phyloP scores from a whole-genome alignment of 768 basidiomycete species.

The Gautieria morchelliformis region DNA sequence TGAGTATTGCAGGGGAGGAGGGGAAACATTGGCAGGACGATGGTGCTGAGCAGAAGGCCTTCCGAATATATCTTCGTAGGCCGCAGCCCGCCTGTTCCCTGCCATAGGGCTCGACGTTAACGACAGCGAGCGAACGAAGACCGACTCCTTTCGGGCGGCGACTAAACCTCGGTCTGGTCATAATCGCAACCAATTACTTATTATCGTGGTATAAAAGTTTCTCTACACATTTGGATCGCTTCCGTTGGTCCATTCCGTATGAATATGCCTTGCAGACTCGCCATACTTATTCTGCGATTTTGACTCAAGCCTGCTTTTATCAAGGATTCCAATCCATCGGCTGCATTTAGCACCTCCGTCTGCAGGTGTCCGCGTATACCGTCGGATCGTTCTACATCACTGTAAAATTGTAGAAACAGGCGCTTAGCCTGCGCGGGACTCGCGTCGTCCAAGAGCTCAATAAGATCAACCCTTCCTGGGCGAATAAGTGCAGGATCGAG shows the following conservation, averaged over 20 bases:
- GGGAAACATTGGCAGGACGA: conserved; percentile 20
- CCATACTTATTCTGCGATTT: conserved; percentile 81
- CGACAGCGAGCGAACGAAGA: not conserved
- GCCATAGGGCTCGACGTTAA: not conserved
- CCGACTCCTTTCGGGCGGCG: not conserved
- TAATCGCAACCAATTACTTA: too few species aligned
- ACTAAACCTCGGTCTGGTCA: not conserved
- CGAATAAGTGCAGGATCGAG: conserved; percentile 93
- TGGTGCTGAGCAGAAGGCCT: conserved; percentile 56
- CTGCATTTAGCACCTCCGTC: conserved; percentile 16
- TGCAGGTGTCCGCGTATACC: conserved; percentile 14
- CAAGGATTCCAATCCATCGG: conserved; percentile 39
- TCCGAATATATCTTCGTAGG: conserved; percentile 85
- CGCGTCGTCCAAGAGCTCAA: conserved; percentile 79
- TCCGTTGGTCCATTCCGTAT: conserved; percentile 60
- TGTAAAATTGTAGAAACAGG: conserved; percentile 82
- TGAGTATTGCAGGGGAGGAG: conserved; percentile 15
- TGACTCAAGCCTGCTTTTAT: conserved; percentile 42
- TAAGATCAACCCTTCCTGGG: conserved; percentile 89
- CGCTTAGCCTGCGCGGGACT: conserved; percentile 66
- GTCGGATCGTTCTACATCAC: conserved; percentile 25
- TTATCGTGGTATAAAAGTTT: conserved; percentile 14
- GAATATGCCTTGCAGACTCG: conserved; percentile 89
- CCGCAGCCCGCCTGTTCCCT: conserved; percentile 58
- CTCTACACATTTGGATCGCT: conserved; percentile 41